Evolutionary conservation across 345 rosid genomes (phyloP).

Genomic region (Arabis hirsuta): DNA sequence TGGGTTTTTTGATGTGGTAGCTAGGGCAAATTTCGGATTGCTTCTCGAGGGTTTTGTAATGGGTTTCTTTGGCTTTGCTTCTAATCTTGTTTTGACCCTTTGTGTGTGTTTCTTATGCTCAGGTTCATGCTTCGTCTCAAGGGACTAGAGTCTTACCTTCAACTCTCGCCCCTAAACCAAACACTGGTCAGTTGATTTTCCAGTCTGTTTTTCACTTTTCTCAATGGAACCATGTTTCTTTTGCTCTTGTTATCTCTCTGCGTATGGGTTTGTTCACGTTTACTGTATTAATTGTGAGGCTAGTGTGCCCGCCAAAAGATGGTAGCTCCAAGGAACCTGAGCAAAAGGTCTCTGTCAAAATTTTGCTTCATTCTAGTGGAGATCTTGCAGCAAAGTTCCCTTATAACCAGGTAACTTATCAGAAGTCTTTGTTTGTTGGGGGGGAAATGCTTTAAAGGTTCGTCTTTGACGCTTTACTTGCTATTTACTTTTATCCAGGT

Average conservation of each 20-base stretch:
- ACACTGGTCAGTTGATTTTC: conserved; percentile 51
- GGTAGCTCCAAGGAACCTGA: conserved; percentile 47
- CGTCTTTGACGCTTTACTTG: conserved; percentile 19
- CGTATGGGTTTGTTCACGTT: not conserved
- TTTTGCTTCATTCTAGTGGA: conserved; percentile 71
- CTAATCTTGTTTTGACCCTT: conserved; percentile 11
- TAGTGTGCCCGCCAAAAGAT: conserved; percentile 40
- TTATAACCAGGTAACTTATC: conserved; percentile 60
- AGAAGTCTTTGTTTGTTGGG: not conserved
- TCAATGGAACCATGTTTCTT: conserved; percentile 1
- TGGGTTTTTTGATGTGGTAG: not conserved
- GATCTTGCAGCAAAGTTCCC: conserved; percentile 74
- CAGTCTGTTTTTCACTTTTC: not conserved
- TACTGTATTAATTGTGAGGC: conserved; percentile 15
- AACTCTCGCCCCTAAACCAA: conserved; percentile 36
- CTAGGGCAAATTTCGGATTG: conserved; percentile 2
- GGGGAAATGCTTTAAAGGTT: conserved; percentile 9
- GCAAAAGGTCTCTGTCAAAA: conserved; percentile 61
- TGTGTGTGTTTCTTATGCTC: conserved; percentile 29
- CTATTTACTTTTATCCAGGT: conserved; percentile 47
- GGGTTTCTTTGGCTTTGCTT: not conserved
- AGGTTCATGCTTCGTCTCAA: conserved; percentile 49
- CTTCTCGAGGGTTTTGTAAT: conserved; percentile 13
- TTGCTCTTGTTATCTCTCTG: conserved; percentile 11
- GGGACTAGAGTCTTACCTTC: conserved; percentile 45